Conservation (phyloP, 805 yeast genomes). For the Isabelozyma pseudorhagii region DNA sequence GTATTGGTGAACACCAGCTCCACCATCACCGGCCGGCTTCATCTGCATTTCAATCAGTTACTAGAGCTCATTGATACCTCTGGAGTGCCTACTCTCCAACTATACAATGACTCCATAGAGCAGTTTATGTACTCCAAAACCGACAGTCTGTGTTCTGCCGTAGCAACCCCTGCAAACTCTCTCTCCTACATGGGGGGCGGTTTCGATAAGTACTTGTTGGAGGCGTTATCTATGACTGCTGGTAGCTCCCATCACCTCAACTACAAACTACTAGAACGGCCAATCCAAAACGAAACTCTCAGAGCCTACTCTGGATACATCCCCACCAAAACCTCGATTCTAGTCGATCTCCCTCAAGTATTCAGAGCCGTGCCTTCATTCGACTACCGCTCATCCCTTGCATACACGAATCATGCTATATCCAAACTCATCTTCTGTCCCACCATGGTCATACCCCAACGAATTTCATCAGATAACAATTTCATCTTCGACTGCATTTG, state of each 20-base stretch:
- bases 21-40: not conserved
- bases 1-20: not conserved
- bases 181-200: constrained; percentile 27
- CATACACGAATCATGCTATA: constrained; percentile 7
- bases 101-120: not conserved
- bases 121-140: not conserved
- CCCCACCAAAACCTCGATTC: constrained; percentile 11
- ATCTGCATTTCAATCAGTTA: not conserved
- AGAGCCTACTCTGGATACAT: constrained; percentile 13
- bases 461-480: not conserved
- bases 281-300: constrained; percentile 14
- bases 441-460: constrained; percentile 24
- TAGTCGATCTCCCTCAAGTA: constrained; percentile 8
- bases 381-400: constrained; percentile 5
- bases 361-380: not conserved
- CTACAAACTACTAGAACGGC: constrained; percentile 10
- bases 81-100: not conserved
- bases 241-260: constrained; percentile 2
- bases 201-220: constrained; percentile 19
- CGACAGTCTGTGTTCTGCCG: constrained; percentile 6
- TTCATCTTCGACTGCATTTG: constrained; percentile 18
- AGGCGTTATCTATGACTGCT: constrained; percentile 6
- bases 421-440: constrained; percentile 11
- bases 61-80: not conserved
- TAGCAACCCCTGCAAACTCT: constrained; percentile 22